phyloP scores from a whole-genome alignment of 768 basidiomycete genomes.

The Serpula lacrymans region DNA sequence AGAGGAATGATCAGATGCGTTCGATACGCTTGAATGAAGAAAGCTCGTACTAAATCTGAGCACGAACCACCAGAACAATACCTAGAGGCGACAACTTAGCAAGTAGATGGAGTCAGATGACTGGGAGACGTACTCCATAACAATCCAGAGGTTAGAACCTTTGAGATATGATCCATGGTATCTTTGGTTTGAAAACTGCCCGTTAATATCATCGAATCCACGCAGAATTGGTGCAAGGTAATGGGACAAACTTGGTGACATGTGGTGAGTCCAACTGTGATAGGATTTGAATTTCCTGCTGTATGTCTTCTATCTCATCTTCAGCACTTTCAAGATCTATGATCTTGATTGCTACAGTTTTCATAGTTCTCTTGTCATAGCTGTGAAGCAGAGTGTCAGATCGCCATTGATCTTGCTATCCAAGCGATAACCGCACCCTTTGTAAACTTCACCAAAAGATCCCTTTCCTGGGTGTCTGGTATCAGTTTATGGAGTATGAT shows the following conservation, averaged over 20 bases:
- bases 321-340: conserved; percentile 99
- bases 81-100: conserved; percentile 36
- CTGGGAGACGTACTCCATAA: conserved; percentile 77
- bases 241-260: conserved; percentile 81
- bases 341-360: conserved; percentile 98
- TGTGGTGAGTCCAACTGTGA: conserved; percentile 94
- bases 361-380: conserved; percentile 92
- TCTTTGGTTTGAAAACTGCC: conserved; percentile 38
- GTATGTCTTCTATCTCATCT: conserved; percentile 99
- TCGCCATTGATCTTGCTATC: neutral
- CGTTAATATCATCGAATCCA: conserved; percentile 33
- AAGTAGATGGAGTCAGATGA: neutral
- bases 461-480: conserved; percentile 71
- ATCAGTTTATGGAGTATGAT: conserved; percentile 9
- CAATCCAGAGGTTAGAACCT: conserved; percentile 96
- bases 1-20: conserved; percentile 11
- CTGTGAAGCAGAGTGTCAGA: conserved; percentile 36
- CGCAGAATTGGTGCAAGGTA: conserved; percentile 15
- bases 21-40: conserved; percentile 9
- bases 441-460: conserved; percentile 99
- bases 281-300: conserved; percentile 97
- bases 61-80: conserved; percentile 99
- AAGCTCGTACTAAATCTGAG: conserved; percentile 77
- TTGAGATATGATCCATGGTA: conserved; percentile 97
- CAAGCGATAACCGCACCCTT: conserved; percentile 59